phyloP scores from a whole-genome alignment of 148 eudicot genomes.

The Vaccinium vitisidaea region DNA sequence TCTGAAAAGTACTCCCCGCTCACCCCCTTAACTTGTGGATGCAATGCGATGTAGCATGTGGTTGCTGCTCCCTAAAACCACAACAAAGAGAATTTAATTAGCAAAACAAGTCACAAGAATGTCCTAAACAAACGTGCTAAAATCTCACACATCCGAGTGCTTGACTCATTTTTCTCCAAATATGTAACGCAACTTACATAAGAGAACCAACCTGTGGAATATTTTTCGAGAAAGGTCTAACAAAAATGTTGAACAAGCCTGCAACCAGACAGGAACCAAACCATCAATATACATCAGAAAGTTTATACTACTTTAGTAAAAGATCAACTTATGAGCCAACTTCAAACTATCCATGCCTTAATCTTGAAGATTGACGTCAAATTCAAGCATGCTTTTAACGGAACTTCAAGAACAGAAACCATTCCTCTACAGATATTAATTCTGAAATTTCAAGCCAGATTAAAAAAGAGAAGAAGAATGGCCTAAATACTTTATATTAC shows the following conservation, averaged over 20 bases:
- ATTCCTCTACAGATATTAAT: no score
- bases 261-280: conserved; percentile 13
- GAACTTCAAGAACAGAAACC: no score
- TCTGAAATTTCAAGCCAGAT: no score
- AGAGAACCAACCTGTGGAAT: conserved; percentile 51
- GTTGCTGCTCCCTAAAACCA: conserved; percentile 67
- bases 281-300: no score
- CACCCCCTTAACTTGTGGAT: conserved; percentile 47
- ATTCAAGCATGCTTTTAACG: no score
- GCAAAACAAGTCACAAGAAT: not conserved
- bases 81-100: not conserved
- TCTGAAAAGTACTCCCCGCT: conserved; percentile 55
- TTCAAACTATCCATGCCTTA: no score
- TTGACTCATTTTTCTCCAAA: not conserved
- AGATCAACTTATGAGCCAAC: no score
- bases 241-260: conserved; percentile 20
- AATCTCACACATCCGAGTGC: not conserved
- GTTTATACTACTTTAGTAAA: no score
- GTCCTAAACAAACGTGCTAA: not conserved
- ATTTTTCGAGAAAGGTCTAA: conserved; percentile 59
- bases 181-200: not conserved
- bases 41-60: conserved; percentile 25
- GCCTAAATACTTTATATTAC: no score
- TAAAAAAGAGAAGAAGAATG: no score
- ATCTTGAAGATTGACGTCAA: no score